Percentiles rank a stretch among this genome's conserved stretches.
Conservation (phyloP, 305 asterid genomes). For the Fraxinus latifolia region DNA sequence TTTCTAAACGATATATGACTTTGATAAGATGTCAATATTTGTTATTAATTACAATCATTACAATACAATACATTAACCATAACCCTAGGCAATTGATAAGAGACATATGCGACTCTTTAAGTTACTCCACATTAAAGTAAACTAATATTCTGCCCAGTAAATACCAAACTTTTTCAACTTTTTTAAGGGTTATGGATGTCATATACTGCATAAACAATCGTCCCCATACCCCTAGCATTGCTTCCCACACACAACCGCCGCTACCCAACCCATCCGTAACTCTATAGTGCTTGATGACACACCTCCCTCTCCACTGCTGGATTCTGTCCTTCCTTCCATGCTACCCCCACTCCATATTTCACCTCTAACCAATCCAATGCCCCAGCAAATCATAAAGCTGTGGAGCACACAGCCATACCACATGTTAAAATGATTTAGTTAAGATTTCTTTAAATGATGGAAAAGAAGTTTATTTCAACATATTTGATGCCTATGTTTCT, state of each 20-base stretch:
- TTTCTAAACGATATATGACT: slow-evolving; percentile 10
- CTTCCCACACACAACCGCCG: not conserved
- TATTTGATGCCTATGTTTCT: not conserved
- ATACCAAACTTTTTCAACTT: not conserved
- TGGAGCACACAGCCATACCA: not conserved
- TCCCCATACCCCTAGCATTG: not conserved
- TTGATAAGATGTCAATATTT: slow-evolving; percentile 2
- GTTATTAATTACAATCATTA: not conserved
- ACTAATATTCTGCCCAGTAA: not conserved
- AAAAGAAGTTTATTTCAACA: not conserved
- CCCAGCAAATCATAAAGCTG: slow-evolving; percentile 1
- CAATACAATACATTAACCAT: not conserved
- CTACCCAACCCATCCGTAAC: not conserved
- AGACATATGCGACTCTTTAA: not conserved
- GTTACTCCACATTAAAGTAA: not conserved
- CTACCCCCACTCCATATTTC: not conserved
- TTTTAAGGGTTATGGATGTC: not conserved
- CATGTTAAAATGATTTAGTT: not conserved
- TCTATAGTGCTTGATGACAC: not conserved
- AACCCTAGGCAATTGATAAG: not conserved
- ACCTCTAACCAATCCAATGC: not conserved
- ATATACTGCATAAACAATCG: not conserved
- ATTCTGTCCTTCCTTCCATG: not conserved
- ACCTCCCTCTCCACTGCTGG: slow-evolving; percentile 7
- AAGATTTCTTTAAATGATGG: not conserved